These are phyloP conservation scores for Croton setiger DNA, from an alignment of 441 rosid species.

Conservation along the genomic window DNA sequence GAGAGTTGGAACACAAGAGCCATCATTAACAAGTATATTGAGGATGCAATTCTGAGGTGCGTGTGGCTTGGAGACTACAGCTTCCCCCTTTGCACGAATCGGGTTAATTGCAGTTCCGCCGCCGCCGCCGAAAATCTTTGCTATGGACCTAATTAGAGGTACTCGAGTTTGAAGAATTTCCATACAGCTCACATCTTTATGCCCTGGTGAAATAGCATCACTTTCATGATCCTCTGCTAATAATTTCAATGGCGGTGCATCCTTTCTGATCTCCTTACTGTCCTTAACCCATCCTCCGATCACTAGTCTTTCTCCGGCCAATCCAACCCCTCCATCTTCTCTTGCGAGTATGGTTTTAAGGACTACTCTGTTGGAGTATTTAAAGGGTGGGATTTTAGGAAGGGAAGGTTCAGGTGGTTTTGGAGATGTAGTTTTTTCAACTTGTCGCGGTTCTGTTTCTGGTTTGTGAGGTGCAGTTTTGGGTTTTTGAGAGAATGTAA, in stretches of 20 bases:
- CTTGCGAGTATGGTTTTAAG: conserved; percentile 50
- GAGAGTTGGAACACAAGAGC: conserved; percentile 56
- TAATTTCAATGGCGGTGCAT: conserved; percentile 10
- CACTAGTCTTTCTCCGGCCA: conserved; percentile 52
- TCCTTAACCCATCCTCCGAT: conserved; percentile 92
- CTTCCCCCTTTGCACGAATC: conserved; percentile 39
- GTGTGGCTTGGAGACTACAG: not conserved
- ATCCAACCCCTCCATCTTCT: conserved; percentile 42
- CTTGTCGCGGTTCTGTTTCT: not conserved
- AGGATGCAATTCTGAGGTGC: conserved; percentile 30
- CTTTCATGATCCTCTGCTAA: conserved; percentile 8
- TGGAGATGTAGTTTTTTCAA: not conserved
- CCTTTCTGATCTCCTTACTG: conserved; percentile 51
- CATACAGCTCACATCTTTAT: conserved; percentile 44
- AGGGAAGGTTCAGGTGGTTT: not conserved
- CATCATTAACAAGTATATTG: conserved; percentile 59
- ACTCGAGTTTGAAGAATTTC: conserved; percentile 70
- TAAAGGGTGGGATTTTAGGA: conserved; percentile 23
- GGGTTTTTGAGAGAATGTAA: not conserved
- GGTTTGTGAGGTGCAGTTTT: conserved; percentile 19
- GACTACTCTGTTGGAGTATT: conserved; percentile 63
- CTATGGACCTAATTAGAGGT: conserved; percentile 55
- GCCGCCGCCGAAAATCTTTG: conserved; percentile 45
- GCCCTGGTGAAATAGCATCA: conserved; percentile 4
- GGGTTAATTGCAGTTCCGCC: conserved; percentile 20